A percentile compares a stretch with the other conserved stretches of the same genome.
phyloP scores from a whole-genome alignment of 306 rosid species.

The Quillaja saponaria region DNA sequence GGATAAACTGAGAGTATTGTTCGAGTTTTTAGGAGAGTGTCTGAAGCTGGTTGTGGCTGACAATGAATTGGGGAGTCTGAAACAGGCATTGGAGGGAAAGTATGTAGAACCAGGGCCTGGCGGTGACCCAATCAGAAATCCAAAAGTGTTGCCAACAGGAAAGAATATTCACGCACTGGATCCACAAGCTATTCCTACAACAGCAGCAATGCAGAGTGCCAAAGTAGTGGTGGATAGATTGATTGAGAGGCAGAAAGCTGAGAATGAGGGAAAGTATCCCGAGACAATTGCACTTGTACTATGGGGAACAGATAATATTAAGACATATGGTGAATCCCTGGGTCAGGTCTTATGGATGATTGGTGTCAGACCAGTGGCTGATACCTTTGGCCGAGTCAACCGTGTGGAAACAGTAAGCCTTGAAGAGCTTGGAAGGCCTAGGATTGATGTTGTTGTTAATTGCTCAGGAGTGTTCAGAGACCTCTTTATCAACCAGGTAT shows the following conservation, averaged over 20 bases:
- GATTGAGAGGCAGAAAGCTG: constrained; percentile 64
- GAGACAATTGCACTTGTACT: constrained; percentile 94
- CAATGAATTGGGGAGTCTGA: constrained; percentile 90
- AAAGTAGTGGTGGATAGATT: constrained; percentile 60
- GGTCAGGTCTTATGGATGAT: constrained; percentile 98
- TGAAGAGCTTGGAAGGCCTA: constrained; percentile 99
- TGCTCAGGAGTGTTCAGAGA: constrained; percentile 99
- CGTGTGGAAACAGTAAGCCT: constrained; percentile 74
- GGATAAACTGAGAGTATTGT: constrained; percentile 69
- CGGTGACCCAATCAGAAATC: constrained; percentile 95
- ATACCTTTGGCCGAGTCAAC: constrained; percentile 84
- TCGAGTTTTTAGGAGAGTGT: constrained; percentile 78
- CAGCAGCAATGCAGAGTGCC: constrained; percentile 91
- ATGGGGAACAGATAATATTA: constrained; percentile 98
- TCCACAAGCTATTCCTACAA: constrained; percentile 90
- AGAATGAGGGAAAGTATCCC: constrained; percentile 69
- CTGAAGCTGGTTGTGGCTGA: constrained; percentile 84
- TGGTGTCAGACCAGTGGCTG: constrained; percentile 85
- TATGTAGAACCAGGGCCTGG: constrained; percentile 98
- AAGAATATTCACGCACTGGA: constrained; percentile 95
- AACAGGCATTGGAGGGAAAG: constrained; percentile 96
- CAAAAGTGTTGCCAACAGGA: constrained; percentile 91
- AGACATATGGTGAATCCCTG: constrained; percentile 96
- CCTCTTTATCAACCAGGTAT: constrained; percentile 97
- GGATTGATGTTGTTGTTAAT: constrained; percentile 94